Conservation (phyloP, 768 basidiomycete species). For the Lactarius akahatsu region DNA sequence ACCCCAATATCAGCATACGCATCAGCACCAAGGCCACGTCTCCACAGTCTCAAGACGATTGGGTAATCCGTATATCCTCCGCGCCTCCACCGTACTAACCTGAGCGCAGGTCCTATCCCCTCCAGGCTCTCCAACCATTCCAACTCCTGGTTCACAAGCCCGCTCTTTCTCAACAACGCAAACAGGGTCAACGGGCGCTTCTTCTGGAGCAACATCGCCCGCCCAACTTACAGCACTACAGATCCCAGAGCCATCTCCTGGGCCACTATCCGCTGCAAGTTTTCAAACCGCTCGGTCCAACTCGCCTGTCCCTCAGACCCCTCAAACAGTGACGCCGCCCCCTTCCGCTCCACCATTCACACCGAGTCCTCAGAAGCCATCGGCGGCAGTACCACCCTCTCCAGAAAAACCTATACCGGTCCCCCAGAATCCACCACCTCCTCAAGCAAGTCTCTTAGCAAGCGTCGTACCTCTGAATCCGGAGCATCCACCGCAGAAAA, state of each 20-base stretch:
- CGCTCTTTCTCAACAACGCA: not conserved
- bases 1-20: not conserved
- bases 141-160: not conserved
- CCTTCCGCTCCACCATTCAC: not conserved
- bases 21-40: not conserved
- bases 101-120: not conserved
- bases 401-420: not conserved
- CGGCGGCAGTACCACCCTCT: not conserved
- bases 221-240: not conserved
- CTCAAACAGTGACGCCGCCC: not conserved
- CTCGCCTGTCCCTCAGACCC: not conserved
- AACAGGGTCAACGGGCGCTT: not conserved
- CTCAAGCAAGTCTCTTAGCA: not conserved
- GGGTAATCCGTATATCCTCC: not conserved
- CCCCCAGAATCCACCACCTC: not conserved
- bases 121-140: not conserved
- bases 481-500: not conserved
- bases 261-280: not conserved
- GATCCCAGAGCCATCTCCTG: not conserved
- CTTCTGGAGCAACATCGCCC: not conserved
- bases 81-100: not conserved
- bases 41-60: not conserved
- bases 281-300: not conserved
- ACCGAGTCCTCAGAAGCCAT: not conserved
- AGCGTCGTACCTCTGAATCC: not conserved